phyloP scores from a whole-genome alignment of 2,329 filamentous ascomycete genomes.

The Aspergillus aculeatus region DNA sequence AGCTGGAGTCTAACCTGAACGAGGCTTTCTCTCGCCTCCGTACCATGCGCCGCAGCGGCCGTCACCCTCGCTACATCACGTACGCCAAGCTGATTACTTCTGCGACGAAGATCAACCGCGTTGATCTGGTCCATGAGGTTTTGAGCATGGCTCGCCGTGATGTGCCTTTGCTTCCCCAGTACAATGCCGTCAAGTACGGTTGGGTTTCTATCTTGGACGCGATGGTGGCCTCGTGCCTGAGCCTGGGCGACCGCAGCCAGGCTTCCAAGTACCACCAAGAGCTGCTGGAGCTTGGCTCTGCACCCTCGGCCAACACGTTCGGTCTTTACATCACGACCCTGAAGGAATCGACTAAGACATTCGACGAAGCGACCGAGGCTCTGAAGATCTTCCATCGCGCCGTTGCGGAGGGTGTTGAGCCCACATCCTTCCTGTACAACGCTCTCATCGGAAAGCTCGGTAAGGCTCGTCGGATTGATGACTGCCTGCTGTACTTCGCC shows the following conservation, averaged over 20 bases:
- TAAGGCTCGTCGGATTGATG: conserved; percentile 95
- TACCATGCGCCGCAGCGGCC: conserved; percentile 88
- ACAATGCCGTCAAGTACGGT: conserved; percentile 84
- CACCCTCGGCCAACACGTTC: conserved; percentile 95
- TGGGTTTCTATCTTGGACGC: conserved; percentile 96
- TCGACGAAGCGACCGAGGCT: conserved; percentile 94
- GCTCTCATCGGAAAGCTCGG: conserved; percentile 97
- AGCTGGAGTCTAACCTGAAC: conserved; percentile 69
- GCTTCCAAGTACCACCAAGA: conserved; percentile 90
- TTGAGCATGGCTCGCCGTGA: conserved; percentile 85
- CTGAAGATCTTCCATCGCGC: conserved; percentile 96
- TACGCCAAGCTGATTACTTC: conserved; percentile 93
- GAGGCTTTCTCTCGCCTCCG: conserved; percentile 81
- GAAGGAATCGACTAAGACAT: conserved; percentile 95
- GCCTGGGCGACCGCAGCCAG: conserved; percentile 72
- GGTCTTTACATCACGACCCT: conserved; percentile 99
- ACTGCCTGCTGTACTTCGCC: conserved; percentile 95
- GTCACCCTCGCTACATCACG: conserved; percentile 92
- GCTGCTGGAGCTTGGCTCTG: conserved; percentile 81
- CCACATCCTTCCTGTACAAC: conserved; percentile 96
- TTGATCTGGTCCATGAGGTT: conserved; percentile 80
- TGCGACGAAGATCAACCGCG: conserved; percentile 79
- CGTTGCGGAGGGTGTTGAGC: conserved; percentile 89
- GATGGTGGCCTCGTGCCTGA: conserved; percentile 91
- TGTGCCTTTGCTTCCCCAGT: conserved; percentile 79